Base-by-base conservation (phyloP, 2,329 filamentous ascomycete genomes). In the Diaporthe destruens region DNA sequence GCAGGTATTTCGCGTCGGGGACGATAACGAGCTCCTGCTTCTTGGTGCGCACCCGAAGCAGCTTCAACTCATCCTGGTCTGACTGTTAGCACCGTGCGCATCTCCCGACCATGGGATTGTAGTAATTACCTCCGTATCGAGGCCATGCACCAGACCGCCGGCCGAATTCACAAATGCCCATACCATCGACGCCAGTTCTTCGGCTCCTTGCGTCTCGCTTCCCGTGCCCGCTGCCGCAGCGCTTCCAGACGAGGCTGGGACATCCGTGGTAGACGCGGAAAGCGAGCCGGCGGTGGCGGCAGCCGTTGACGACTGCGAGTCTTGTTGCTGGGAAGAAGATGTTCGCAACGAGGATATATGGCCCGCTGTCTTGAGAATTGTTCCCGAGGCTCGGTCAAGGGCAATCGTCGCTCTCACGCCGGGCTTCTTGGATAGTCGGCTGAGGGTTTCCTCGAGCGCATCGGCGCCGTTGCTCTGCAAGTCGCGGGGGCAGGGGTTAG, bases 21-120 rank as follows among this genome's bases (percentile, higher is more conserved):
- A 96, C 92, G 78, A 96, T 94, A 73, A 96, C 92, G 75, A 96
- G 84, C 81, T 97, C 94, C 77, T 95, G 93, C 81, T 93, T 95
- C 85, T 91, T 94, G n/a, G 93, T 96, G 76, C 94, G 88, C 75
- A 97, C 80, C 75, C 93, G 87, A 67, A 96, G 82, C 61, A 96
- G 85, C 82, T 92, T 94, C 75, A 95, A 82, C 79, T 95, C 93
- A 78, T 96, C 94, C 87, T 92, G 75, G 39, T 42, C 23, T 56
- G 32, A 51, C 1, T 44, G 32, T 76, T 49, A 75, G 68, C 54
- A 16, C 54, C 25, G 39, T 42, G 44, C 29, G 20, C 54, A 44
- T 25, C n/a, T 32, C 23, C 25, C 29, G 65, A 47, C 42, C n/a
- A 18, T 59, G 16, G 55, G 42, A 59, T 29, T 54, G 55, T 71